Percentiles rank a stretch among this genome's conserved stretches.
Conservation (phyloP, 2,329 filamentous ascomycete genomes). For the Alternaria incomplexa region DNA sequence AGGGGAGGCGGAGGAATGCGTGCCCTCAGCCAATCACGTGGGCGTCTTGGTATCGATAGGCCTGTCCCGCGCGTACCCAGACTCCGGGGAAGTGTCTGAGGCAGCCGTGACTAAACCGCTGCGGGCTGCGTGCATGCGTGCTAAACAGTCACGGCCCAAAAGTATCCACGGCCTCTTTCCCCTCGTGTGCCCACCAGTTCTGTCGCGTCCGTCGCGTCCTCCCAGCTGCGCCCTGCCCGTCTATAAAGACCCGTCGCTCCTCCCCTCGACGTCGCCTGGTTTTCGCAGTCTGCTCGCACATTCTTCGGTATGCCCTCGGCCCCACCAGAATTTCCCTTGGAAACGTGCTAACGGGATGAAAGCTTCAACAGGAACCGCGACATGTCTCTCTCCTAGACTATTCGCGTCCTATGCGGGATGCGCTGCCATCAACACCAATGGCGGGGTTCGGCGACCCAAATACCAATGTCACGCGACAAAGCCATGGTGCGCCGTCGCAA, state of each 20-base stretch:
- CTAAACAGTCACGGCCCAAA: constrained; percentile 35
- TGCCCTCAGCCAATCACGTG: constrained; percentile 22
- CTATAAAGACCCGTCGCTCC: constrained; percentile 24
- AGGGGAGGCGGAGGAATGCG: constrained; percentile 14
- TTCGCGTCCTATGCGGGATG: constrained; percentile 42
- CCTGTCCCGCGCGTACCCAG: constrained; percentile 24
- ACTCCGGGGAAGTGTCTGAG: constrained; percentile 26
- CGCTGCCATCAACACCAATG: constrained; percentile 42
- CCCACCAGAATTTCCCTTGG: constrained; percentile 21
- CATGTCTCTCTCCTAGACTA: constrained; percentile 40
- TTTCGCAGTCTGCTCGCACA: constrained; percentile 26
- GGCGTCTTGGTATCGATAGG: neutral
- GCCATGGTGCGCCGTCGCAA: constrained; percentile 21
- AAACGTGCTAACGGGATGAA: constrained; percentile 31
- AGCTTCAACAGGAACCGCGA: constrained; percentile 25
- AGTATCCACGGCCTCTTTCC: constrained; percentile 32
- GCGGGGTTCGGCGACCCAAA: constrained; percentile 40
- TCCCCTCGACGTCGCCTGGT: constrained; percentile 15
- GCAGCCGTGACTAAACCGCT: constrained; percentile 18
- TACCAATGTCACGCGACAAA: constrained; percentile 24
- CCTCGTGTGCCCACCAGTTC: constrained; percentile 22
- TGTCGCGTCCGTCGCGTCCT: constrained; percentile 15
- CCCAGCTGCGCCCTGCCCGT: constrained; percentile 16
- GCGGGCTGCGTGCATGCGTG: constrained; percentile 19
- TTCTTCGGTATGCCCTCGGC: constrained; percentile 40